These are phyloP conservation scores for Leucaena leucocephala DNA, from an alignment of 306 rosid species.

Conservation along the genomic window DNA sequence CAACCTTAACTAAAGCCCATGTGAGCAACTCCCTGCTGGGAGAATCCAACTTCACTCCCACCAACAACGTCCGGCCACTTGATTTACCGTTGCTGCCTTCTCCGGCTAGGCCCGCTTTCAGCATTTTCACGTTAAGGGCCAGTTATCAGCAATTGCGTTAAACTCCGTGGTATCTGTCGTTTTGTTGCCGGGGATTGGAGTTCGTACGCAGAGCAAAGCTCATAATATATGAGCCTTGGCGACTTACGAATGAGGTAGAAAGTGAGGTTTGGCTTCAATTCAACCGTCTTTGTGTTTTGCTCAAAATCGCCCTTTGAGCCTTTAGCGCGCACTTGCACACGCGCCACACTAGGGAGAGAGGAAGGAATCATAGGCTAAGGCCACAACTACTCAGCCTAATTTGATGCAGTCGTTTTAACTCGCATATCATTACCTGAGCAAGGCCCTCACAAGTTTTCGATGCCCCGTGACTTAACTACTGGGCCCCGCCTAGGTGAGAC, in stretches of 20 bases:
- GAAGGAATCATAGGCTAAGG: conserved; percentile 28
- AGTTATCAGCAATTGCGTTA: conserved; percentile 3
- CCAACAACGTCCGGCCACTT: conserved; percentile 66
- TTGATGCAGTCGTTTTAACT: conserved; percentile 37
- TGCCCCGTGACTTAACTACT: conserved; percentile 31
- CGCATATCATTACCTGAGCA: not conserved
- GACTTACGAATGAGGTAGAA: not conserved
- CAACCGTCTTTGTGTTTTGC: conserved; percentile 42
- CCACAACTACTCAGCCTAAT: conserved; percentile 18
- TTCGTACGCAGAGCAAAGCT: conserved; percentile 13
- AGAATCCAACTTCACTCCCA: conserved; percentile 82
- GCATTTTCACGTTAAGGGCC: conserved; percentile 42
- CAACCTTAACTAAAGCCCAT: conserved; percentile 94
- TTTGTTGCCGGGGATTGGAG: conserved; percentile 33
- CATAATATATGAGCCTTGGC: not conserved
- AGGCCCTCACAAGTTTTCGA: conserved; percentile 27
- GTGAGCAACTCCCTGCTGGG: conserved; percentile 86
- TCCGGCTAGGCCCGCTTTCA: conserved; percentile 40
- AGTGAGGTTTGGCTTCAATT: conserved; percentile 43
- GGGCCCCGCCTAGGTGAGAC: not conserved
- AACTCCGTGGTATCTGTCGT: conserved; percentile 35
- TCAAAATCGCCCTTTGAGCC: conserved; percentile 38
- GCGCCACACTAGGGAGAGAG: conserved; percentile 22
- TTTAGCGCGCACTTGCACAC: conserved; percentile 33
- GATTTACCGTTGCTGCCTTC: conserved; percentile 42